Conservation (phyloP, 805 yeast genomes). For the Candida ulmi region DNA sequence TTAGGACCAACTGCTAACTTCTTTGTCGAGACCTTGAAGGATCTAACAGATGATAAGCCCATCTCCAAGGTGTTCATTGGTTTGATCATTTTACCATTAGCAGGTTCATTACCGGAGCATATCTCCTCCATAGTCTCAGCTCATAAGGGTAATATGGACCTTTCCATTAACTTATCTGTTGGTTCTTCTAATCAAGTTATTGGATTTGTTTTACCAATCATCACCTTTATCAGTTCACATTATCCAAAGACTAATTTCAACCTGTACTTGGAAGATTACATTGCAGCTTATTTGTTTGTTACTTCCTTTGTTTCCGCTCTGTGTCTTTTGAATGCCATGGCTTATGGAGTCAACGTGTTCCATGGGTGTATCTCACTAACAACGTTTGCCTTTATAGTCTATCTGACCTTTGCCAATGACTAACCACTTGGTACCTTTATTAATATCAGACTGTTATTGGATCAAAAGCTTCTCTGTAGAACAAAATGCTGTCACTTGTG, state of each 20-base stretch:
- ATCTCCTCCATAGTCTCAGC: conserved; percentile 17
- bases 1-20: conserved; percentile 19
- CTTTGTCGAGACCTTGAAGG: conserved; percentile 19
- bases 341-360: conserved; percentile 5
- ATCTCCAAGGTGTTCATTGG: conserved; percentile 21
- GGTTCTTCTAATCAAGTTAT: conserved; percentile 19
- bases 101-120: conserved; percentile 21
- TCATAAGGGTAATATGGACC: conserved; percentile 17
- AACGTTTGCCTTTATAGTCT: conserved; percentile 11
- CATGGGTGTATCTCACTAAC: conserved; percentile 12
- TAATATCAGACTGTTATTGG: neutral
- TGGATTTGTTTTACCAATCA: conserved; percentile 20
- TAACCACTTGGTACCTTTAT: neutral
- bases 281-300: conserved; percentile 4
- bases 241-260: conserved; percentile 16
- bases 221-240: conserved; percentile 17
- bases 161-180: conserved; percentile 15
- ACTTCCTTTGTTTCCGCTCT: conserved; percentile 3
- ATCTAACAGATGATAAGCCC: conserved; percentile 15
- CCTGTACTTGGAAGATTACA: conserved; percentile 9
- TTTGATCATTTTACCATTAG: conserved; percentile 18
- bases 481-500: no score
- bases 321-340: conserved; percentile 2
- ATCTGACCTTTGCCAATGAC: conserved; percentile 12
- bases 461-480: no score